Base-by-base conservation (phyloP, 2,329 filamentous ascomycete species). In the Fusarium protoensiforme region DNA sequence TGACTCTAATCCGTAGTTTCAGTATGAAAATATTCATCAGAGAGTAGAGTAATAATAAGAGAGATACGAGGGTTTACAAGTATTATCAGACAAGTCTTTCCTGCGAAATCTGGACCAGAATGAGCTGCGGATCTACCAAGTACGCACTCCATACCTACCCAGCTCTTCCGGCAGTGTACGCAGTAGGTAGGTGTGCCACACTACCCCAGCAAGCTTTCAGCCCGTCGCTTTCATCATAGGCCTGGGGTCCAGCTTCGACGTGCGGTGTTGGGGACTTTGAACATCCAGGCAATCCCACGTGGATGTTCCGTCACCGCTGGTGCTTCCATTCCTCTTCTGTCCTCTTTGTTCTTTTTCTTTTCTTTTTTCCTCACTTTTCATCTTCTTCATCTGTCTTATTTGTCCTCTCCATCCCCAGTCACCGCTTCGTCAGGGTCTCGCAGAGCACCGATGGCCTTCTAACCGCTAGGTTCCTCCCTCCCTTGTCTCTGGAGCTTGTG, bases 131-230 rank as follows among this genome's bases (percentile, higher is more conserved):
- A 53, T 31, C 18, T 11, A 53, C 46, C 46, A 31, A 53, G 27
- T 53, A 29, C n/a, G n/a, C n/a, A n/a, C 46, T n/a, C 24, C 16
- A 29, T 51, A 51, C 46, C 46, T 51, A 31, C 24, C 46, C 18
- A 53, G 46, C 46, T 31, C 18, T 53, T 31, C 46, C 46, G 18
- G 46, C 46, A 31, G 46, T 53, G 46, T 24, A 24, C 24, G 24
- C 24, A 24, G 24, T 5, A 24, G 24, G 24, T 5, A 24, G 24
- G 24, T 51, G 46, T 53, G 61, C 71, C 71, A 71, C 70, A 64
- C 67, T 60, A 68, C 71, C 70, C 46, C 56, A 73, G 60, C 60
- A 73, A 73, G 71, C 70, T 73, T 73, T 71, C 69, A 72, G 69
- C 65, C 51, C 54, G 68, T 61, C 27, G 61, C 46, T 73, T 73